These are phyloP conservation scores for Paramyrothecium sp. DNA, from an alignment of 2,329 filamentous ascomycete species.

Conservation along the genomic window DNA sequence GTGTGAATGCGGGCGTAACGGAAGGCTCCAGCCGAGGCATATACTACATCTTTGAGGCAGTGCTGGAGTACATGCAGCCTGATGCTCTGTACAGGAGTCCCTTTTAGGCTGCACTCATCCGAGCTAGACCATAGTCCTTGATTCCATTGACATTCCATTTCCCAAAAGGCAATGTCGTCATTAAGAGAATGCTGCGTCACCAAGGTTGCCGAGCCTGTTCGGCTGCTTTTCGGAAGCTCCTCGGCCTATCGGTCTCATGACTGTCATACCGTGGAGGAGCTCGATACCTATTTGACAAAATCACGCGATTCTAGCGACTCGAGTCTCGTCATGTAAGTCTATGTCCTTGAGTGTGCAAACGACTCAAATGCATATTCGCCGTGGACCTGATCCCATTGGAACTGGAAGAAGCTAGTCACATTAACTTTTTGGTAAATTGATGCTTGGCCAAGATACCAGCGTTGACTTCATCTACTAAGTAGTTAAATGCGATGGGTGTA, in stretches of 20 bases:
- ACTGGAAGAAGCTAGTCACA: too few relatives aligned
- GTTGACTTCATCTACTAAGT: too few relatives aligned
- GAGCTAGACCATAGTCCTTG: not conserved
- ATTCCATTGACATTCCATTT: not conserved
- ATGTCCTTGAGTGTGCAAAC: too few relatives aligned
- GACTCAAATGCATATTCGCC: too few relatives aligned
- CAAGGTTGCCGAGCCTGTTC: constrained; percentile 11
- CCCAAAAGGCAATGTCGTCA: constrained; percentile 2
- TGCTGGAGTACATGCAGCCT: not conserved
- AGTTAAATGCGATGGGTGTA: too few relatives aligned
- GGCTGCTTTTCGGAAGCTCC: not conserved
- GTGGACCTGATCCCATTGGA: too few relatives aligned
- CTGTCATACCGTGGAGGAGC: not conserved
- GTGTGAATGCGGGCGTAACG: not conserved
- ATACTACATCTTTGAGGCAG: not conserved
- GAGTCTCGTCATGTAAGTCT: constrained; percentile 10
- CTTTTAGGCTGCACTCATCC: not conserved
- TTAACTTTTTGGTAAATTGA: too few relatives aligned
- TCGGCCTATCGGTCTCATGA: not conserved
- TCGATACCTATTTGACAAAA: not conserved
- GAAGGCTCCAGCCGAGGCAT: not conserved
- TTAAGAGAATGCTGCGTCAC: constrained; percentile 16
- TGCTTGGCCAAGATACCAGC: too few relatives aligned
- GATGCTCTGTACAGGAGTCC: not conserved
- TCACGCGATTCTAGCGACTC: not conserved